Percentiles rank a stretch among this genome's conserved stretches.
These are phyloP conservation scores for Aureobasidium uvarum DNA, from an alignment of 2,329 filamentous ascomycete genomes.

Conservation along the genomic window DNA sequence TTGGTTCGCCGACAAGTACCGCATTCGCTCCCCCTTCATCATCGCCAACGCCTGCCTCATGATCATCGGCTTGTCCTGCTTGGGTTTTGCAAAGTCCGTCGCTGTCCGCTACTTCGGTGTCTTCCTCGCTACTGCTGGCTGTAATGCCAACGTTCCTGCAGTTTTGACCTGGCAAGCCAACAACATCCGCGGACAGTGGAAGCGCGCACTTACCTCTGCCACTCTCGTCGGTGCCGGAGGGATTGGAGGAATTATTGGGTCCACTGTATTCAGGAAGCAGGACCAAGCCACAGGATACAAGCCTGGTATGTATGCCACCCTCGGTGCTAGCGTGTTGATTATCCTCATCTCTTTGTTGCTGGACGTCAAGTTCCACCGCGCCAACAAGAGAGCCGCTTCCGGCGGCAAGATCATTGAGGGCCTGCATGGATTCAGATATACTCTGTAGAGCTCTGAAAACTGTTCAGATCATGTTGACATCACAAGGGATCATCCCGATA, in stretches of 20 bases:
- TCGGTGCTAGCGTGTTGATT: slow-evolving; percentile 35
- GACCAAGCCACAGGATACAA: slow-evolving; percentile 36
- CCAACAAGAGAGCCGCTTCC: slow-evolving; percentile 39
- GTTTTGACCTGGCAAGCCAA: slow-evolving; percentile 80
- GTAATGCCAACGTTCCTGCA: slow-evolving; percentile 64
- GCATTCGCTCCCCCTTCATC: slow-evolving; percentile 38
- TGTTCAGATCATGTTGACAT: not conserved
- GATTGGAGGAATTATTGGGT: slow-evolving; percentile 65
- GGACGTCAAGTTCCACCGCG: slow-evolving; percentile 37
- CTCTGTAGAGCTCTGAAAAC: slow-evolving; percentile 31
- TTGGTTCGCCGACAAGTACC: slow-evolving; percentile 37
- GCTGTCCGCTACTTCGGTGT: slow-evolving; percentile 40
- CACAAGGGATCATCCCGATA: not conserved
- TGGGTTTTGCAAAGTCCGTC: slow-evolving; percentile 36
- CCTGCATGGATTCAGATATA: slow-evolving; percentile 40
- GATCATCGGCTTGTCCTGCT: slow-evolving; percentile 38
- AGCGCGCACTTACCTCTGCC: slow-evolving; percentile 74
- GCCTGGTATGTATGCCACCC: slow-evolving; percentile 38
- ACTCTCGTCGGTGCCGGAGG: slow-evolving; percentile 74
- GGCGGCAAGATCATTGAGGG: slow-evolving; percentile 41
- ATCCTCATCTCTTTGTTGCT: slow-evolving; percentile 36
- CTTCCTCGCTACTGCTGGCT: slow-evolving; percentile 39
- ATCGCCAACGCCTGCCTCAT: slow-evolving; percentile 39
- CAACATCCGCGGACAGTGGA: slow-evolving; percentile 87
- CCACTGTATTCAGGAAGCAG: slow-evolving; percentile 38